Evolutionary conservation across 1,284 basidiomycete genomes (phyloP).

Genomic region (Marasmius oreades): DNA sequence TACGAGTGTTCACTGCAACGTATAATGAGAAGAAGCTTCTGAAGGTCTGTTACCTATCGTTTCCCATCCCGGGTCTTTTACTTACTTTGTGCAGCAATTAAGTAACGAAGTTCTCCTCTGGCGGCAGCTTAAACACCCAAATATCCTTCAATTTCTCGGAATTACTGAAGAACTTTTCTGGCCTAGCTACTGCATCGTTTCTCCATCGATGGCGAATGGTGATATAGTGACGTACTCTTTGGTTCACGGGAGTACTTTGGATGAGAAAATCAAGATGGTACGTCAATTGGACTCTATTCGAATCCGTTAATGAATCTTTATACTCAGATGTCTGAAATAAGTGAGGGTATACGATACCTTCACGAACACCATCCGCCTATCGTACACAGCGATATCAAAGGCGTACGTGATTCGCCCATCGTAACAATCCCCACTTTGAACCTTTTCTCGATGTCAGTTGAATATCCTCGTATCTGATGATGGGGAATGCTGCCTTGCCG

Average conservation of each 20-base stretch:
- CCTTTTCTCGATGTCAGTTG: conserved; percentile 1
- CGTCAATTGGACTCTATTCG: neutral
- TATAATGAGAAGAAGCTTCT: neutral
- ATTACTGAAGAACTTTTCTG: conserved; percentile 9
- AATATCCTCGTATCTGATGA: conserved; percentile 10
- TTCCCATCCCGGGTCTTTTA: neutral
- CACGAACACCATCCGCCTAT: conserved; percentile 15
- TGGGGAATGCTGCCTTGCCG: conserved; percentile 6
- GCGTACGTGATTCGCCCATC: conserved; percentile 8
- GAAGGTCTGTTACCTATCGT: neutral
- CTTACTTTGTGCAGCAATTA: neutral
- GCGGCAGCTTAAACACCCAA: conserved; percentile 16
- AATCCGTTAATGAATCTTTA: neutral
- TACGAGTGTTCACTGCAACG: neutral
- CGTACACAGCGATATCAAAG: conserved; percentile 19
- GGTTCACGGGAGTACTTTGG: neutral
- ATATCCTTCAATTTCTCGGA: conserved; percentile 16
- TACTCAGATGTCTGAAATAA: conserved; percentile 10
- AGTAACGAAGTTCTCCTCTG: conserved; percentile 16
- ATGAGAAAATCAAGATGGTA: neutral
- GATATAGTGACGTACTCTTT: conserved; percentile 10
- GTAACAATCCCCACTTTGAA: neutral
- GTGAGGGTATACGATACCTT: conserved; percentile 15
- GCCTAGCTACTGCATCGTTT: conserved; percentile 13
- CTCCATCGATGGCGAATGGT: conserved; percentile 17